phyloP scores from a whole-genome alignment of 2,329 filamentous ascomycete genomes.

The Claviceps digitariae region DNA sequence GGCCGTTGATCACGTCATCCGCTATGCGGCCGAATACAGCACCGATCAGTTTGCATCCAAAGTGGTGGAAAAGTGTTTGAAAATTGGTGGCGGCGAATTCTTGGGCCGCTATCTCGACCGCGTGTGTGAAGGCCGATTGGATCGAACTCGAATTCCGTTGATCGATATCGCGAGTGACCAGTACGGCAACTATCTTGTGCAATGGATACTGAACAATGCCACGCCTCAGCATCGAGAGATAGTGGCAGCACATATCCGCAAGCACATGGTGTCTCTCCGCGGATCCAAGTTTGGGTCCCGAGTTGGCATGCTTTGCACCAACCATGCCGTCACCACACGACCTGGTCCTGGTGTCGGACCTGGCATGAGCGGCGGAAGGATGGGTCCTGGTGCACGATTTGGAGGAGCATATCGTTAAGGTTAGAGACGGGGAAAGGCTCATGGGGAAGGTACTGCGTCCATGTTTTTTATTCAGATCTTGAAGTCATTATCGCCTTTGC shows the following conservation, averaged over 20 bases:
- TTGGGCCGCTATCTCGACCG: constrained; percentile 84
- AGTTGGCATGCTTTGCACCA: constrained; percentile 97
- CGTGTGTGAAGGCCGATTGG: constrained; percentile 79
- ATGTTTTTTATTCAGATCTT: constrained; percentile 5
- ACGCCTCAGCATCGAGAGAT: constrained; percentile 80
- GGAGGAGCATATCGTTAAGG: constrained; percentile 41
- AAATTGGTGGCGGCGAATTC: constrained; percentile 86
- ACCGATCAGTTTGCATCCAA: constrained; percentile 99
- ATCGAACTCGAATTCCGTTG: constrained; percentile 87
- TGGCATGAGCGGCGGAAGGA: constrained; percentile 38
- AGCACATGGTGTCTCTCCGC: constrained; percentile 98
- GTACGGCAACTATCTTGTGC: constrained; percentile 96
- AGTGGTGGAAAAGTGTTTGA: constrained; percentile 97
- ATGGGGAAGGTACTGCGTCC: background rate
- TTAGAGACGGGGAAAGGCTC: constrained; percentile 15
- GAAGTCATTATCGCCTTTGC: constrained; percentile 9
- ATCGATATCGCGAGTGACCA: constrained; percentile 98
- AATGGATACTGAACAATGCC: constrained; percentile 89
- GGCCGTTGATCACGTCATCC: constrained; percentile 89
- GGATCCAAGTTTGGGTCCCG: constrained; percentile 97
- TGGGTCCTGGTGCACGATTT: constrained; percentile 46
- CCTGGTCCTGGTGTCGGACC: constrained; percentile 71
- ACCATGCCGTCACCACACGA: constrained; percentile 77
- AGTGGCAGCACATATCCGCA: constrained; percentile 86
- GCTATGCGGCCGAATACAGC: constrained; percentile 88